Evolutionary conservation across 2,329 filamentous ascomycete species (phyloP), one percentile per base, ranked within the genome.

Genomic region (Lachnellula willkommii): DNA sequence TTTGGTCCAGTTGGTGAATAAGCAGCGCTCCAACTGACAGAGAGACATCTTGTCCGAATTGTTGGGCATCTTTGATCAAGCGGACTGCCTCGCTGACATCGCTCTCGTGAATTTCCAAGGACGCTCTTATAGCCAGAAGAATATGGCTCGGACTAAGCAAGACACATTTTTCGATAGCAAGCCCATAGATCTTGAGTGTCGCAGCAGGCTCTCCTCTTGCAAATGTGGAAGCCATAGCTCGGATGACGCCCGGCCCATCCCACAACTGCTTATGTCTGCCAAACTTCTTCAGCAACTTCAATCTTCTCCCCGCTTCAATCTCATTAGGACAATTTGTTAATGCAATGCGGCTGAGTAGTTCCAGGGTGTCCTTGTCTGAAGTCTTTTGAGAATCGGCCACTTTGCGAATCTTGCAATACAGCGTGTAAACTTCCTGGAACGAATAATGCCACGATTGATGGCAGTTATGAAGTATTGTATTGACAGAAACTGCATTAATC

Each of bases 401-500:
- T 11, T 58, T 36, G 3, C 47, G 46, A 15, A 68, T 50, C 8
- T 43, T 22, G 32, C 55, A 48, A 56, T 62, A 68, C 8, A 70
- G 28, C 20, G 50, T 26, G 26, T 54, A 59, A 5, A 62, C 22
- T 32, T 69, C 60, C 8, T 63, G 43, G 47, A 62, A 67, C 12
- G 57, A 56, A 26, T 68, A 65, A 3, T 54, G 59, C 59, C 60
- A 68, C 4, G 49, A 54, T 6, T 57, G 54, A 37, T 57, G 56
- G 47, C 60, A 68, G n/a, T 64, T 58, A 22, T 55, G 57, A 4
- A 71, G 54, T 24, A 70, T 65, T 6, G 55, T 60, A 50, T 69
- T 70, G 50, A 68, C 57, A n/a, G 65, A 64, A 6, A 58, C 51
- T 3, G 66, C 51, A 46, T 68, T 54, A 6, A 67, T 43, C 3